Percentiles rank a stretch among this genome's conserved stretches.
These are phyloP conservation scores for Akanthomyces lecanii DNA, from an alignment of 2,329 filamentous ascomycete genomes.

Conservation along the genomic window DNA sequence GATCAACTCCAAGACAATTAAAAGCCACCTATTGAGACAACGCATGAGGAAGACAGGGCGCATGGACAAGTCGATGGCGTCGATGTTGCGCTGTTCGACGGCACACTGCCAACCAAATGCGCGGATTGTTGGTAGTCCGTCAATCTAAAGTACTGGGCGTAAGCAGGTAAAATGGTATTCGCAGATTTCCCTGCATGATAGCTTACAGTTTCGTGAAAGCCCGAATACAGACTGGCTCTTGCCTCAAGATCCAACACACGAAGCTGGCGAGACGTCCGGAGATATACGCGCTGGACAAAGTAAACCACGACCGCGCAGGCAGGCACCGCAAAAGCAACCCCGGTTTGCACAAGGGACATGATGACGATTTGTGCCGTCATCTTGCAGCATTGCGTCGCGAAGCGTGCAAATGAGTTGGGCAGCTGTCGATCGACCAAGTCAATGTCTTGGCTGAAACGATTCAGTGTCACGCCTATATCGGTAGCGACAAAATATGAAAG, in stretches of 20 bases:
- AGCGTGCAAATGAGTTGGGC: constrained; percentile 28
- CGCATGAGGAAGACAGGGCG: constrained; percentile 36
- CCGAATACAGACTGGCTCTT: constrained; percentile 42
- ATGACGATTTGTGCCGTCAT: constrained; percentile 42
- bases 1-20: constrained; percentile 42
- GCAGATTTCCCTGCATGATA: not conserved
- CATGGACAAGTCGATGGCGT: constrained; percentile 34
- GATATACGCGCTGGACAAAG: constrained; percentile 26
- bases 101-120: constrained; percentile 27
- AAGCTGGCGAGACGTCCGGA: constrained; percentile 53
- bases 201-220: constrained; percentile 35
- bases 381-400: constrained; percentile 34
- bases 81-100: constrained; percentile 39
- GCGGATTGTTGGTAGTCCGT: constrained; percentile 27
- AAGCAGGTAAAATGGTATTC: not conserved
- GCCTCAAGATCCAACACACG: constrained; percentile 53
- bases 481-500: constrained; percentile 37
- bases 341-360: constrained; percentile 37
- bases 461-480: constrained; percentile 37
- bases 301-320: constrained; percentile 24
- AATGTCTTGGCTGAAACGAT: constrained; percentile 40
- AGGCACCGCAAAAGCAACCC: constrained; percentile 42
- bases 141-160: constrained; percentile 7
- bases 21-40: constrained; percentile 45
- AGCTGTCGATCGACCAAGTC: constrained; percentile 37